Conservation (phyloP, 305 asterid species). For the Fraxinus greggii region DNA sequence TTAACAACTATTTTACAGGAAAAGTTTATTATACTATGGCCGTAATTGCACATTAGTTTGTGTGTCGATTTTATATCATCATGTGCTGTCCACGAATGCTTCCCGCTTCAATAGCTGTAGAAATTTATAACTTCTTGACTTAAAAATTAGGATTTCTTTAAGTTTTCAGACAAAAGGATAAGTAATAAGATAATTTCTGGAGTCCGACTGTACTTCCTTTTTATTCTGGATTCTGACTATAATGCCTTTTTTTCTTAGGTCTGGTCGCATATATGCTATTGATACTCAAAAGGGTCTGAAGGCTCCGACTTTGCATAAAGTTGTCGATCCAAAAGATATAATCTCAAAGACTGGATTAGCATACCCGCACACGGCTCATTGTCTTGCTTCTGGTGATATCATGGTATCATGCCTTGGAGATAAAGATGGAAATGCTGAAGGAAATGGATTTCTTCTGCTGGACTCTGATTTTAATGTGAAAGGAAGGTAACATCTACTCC, state of each 20-base stretch:
- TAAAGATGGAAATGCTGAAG: slow-evolving; percentile 92
- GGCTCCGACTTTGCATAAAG: slow-evolving; percentile 76
- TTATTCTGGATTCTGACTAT: slow-evolving; percentile 12
- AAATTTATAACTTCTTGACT: not conserved
- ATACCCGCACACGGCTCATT: slow-evolving; percentile 94
- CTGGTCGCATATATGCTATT: slow-evolving; percentile 91
- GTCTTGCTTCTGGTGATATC: slow-evolving; percentile 95
- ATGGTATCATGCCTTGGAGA: slow-evolving; percentile 99
- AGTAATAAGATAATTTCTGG: not conserved
- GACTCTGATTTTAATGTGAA: slow-evolving; percentile 89
- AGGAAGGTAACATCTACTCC: slow-evolving; percentile 71
- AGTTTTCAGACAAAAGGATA: not conserved
- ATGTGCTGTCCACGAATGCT: not conserved
- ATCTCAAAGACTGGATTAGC: slow-evolving; percentile 85
- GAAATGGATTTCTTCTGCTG: slow-evolving; percentile 90
- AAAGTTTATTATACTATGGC: not conserved
- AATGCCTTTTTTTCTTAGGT: slow-evolving; percentile 41
- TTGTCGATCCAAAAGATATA: slow-evolving; percentile 81
- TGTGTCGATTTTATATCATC: not conserved
- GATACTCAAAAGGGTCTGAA: slow-evolving; percentile 77
- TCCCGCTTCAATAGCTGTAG: not conserved
- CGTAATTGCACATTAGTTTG: not conserved
- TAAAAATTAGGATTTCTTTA: not conserved
- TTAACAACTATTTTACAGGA: not conserved
- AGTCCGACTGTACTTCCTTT: not conserved